Evolutionary conservation across 139 green algal genomes (phyloP).

Genomic region (Micractinium sp.): DNA sequence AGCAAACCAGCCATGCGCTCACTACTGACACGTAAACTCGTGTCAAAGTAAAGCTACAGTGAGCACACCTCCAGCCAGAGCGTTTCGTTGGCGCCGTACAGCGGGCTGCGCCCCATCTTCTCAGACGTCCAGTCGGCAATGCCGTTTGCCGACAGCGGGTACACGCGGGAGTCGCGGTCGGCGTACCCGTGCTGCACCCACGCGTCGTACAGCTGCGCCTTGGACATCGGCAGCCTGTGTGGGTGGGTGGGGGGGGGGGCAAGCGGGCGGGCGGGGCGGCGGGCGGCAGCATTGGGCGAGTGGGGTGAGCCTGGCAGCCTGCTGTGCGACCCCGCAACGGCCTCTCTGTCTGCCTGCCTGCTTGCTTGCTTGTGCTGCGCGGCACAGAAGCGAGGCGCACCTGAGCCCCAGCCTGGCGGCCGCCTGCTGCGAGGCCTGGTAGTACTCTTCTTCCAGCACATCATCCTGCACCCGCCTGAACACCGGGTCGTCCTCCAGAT

Average conservation of each 20-base stretch:
- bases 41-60: no score
- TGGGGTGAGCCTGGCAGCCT: no score
- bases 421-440: background rate
- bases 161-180: background rate
- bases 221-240: background rate
- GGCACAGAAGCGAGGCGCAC: background rate
- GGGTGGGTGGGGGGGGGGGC: background rate
- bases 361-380: background rate
- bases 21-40: no score
- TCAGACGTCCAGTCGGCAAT: background rate
- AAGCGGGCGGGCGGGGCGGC: background rate
- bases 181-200: conserved; percentile 12
- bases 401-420: background rate
- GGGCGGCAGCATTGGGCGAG: no score
- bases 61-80: conserved; percentile 6
- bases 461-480: background rate
- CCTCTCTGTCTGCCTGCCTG: no score
- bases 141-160: background rate
- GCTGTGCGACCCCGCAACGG: no score
- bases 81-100: background rate
- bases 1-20: no score
- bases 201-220: conserved; percentile 19
- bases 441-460: background rate
- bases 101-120: background rate
- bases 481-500: background rate